Evolutionary conservation across 192 early-diverging fungal species (phyloP), one percentile per base, ranked within the genome.

Genomic region (Gamsiella multidivaricata): DNA sequence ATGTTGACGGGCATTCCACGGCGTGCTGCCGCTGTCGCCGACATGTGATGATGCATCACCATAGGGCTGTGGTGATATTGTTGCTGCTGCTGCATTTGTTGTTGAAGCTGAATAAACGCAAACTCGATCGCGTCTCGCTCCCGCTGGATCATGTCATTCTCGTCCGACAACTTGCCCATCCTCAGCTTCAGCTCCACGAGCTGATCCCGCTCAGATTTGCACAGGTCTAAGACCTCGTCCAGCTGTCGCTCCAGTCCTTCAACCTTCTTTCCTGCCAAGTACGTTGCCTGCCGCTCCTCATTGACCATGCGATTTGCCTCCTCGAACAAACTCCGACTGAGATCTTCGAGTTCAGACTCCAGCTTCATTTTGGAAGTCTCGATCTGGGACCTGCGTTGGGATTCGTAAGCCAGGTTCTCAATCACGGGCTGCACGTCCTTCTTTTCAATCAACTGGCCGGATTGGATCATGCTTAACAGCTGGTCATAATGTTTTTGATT

Each of bases 281-380:
- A 54, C 0, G 54, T 71, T 15, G 59, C 70, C 31, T 49, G 60
- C 8, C 79, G 79, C 45, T 80, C 79, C 54, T 67, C 79, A 11
- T 71, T 73, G 6, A 80, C 79, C 79, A 80, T 80, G 32, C 70
- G 45, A 25, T 80, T 80, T 5, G 79, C 79, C 29, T 80, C 79
- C 46, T 80, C 79, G 47, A 80, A 80, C 10, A 80, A 54, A 33
- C 61, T 64, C 54, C 70, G 45, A 32, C 64, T 68, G 29, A 80
- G 53, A 53, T 80, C 79, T 37, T 80, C 79, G 20, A 80, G 65
- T 18, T 80, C 79, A 0, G 53, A 62, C 26, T 80, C 79, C 14
- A 80, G 37, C 22, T 71, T 61, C 36, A 80, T 15, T 47, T 80
- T 80, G 11, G 70, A 73, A 12, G 59, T 66, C 20, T 73, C 70